Conservation (phyloP, 495 filamentous ascomycete species). For the Aspergillus affinis region DNA sequence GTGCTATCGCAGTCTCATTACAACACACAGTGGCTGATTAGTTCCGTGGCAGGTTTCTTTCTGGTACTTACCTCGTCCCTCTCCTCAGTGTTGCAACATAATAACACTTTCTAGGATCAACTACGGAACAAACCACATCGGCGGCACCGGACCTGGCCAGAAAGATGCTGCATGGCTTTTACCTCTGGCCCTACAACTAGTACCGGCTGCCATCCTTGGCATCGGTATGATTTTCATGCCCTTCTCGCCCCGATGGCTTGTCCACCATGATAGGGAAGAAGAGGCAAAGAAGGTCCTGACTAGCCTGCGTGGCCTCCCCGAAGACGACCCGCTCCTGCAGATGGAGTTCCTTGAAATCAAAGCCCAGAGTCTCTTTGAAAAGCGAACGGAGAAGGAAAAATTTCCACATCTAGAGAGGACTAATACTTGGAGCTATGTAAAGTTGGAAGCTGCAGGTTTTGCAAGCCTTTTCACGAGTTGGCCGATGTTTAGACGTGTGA, state of each 20-base stretch:
- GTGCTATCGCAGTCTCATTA: neutral
- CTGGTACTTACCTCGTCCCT: conserved; percentile 8
- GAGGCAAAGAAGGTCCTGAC: conserved; percentile 63
- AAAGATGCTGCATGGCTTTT: conserved; percentile 7
- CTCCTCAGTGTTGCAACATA: neutral
- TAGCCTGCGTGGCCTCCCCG: conserved; percentile 48
- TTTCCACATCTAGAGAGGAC: conserved; percentile 62
- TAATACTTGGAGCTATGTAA: conserved; percentile 53
- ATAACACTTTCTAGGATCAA: conserved; percentile 18
- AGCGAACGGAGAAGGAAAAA: conserved; percentile 62
- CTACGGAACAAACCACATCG: conserved; percentile 7
- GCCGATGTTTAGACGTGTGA: conserved; percentile 8
- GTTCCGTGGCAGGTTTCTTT: conserved; percentile 12
- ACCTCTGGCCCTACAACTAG: conserved; percentile 2
- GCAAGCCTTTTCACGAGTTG: conserved; percentile 57
- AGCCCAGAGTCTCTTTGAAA: conserved; percentile 72
- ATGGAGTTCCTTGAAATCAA: conserved; percentile 80
- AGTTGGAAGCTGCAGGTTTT: conserved; percentile 68
- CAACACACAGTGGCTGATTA: neutral
- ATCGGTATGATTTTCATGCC: conserved; percentile 69
- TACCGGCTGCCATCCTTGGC: conserved; percentile 57
- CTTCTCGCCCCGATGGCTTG: conserved; percentile 70
- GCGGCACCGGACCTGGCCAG: neutral
- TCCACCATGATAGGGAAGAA: conserved; percentile 62
- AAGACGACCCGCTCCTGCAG: conserved; percentile 51